Percentiles rank a stretch among this genome's conserved stretches.
These are phyloP conservation scores for Diversispora eburnea DNA, from an alignment of 192 early-diverging fungal genomes.

Conservation along the genomic window DNA sequence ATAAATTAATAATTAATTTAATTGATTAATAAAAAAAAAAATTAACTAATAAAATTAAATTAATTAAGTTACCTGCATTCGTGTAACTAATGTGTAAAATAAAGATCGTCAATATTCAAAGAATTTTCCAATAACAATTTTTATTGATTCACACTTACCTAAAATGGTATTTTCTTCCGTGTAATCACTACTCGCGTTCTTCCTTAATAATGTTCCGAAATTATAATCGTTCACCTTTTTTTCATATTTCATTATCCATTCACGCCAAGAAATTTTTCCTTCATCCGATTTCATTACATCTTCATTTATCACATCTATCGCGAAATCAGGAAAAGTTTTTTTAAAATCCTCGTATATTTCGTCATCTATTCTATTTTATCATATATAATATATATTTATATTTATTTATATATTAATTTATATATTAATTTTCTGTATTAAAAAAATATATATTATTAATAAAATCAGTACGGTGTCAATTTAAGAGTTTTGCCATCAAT, in stretches of 20 bases:
- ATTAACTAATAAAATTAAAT: neutral
- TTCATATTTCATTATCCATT: slow-evolving; percentile 85
- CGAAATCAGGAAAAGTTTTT: slow-evolving; percentile 64
- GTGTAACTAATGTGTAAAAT: slow-evolving; percentile 12
- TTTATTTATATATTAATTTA: too few species aligned
- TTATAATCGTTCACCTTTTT: slow-evolving; percentile 85
- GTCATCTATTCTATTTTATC: slow-evolving; percentile 63
- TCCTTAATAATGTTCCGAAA: slow-evolving; percentile 87
- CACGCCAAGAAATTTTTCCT: slow-evolving; percentile 86
- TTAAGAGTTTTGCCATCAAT: slow-evolving; percentile 72
- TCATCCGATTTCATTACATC: slow-evolving; percentile 76
- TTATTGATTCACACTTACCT: slow-evolving; percentile 47
- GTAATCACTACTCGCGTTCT: slow-evolving; percentile 73
- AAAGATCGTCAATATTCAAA: too few species aligned
- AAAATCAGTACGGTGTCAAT: slow-evolving; percentile 63
- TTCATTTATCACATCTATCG: slow-evolving; percentile 74
- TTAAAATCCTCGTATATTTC: slow-evolving; percentile 79
- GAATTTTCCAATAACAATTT: too few species aligned
- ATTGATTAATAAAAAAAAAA: too few species aligned
- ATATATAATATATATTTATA: slow-evolving; percentile 3
- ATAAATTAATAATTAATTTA: neutral
- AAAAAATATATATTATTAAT: neutral
- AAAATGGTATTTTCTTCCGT: slow-evolving; percentile 87
- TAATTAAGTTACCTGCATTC: slow-evolving; percentile 32
- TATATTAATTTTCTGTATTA: neutral